A percentile compares a stretch with the other conserved stretches of the same genome.
These are phyloP conservation scores for Plasmodium vivax DNA, from an alignment of 169 alveolate genomes.

Conservation along the genomic window DNA sequence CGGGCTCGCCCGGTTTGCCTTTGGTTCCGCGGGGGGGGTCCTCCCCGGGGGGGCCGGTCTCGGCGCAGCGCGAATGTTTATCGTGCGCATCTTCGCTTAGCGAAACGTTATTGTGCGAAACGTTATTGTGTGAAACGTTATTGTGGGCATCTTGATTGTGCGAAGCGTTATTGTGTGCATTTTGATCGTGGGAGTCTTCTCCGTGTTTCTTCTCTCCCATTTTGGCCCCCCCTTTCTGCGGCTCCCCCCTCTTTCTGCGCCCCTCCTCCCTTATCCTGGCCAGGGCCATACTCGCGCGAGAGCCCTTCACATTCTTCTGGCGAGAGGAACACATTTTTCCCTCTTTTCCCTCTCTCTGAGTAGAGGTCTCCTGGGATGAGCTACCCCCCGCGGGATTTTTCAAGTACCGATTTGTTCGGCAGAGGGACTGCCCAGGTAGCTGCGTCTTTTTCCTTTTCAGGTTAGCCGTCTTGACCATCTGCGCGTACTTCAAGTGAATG, in stretches of 20 bases:
- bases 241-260: conserved; percentile 3
- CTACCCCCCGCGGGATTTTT: neutral
- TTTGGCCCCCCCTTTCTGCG: neutral
- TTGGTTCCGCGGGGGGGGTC: neutral
- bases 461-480: conserved; percentile 9
- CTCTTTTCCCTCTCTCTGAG: neutral
- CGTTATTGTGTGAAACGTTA: no score
- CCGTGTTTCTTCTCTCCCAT: neutral
- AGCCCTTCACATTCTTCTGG: neutral
- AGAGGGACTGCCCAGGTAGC: neutral
- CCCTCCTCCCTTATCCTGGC: conserved; percentile 31
- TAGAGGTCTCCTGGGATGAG: neutral
- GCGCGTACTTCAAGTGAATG: neutral
- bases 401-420: neutral
- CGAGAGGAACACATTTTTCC: neutral
- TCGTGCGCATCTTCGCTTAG: neutral
- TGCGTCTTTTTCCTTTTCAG: conserved; percentile 10
- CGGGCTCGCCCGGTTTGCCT: neutral
- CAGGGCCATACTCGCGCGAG: neutral
- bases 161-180: no score
- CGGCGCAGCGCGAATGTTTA: neutral
- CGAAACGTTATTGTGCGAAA: no score
- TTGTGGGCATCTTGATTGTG: no score
- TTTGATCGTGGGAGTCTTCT: neutral
- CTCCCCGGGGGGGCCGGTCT: neutral